phyloP scores from a whole-genome alignment of 2,329 filamentous ascomycete genomes.

The Delphinella strobiligena region DNA sequence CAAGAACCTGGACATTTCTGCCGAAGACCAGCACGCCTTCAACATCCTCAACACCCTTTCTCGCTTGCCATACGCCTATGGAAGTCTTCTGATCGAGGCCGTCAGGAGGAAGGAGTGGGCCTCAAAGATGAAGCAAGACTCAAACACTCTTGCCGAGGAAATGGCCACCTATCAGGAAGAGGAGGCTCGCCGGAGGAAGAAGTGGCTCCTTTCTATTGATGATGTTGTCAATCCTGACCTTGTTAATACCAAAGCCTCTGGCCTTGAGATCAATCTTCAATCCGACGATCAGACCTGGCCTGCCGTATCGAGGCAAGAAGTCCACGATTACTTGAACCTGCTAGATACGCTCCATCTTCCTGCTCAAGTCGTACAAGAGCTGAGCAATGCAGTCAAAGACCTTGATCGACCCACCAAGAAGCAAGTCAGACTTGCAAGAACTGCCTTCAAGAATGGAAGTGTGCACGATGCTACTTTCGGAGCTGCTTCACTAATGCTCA shows the following conservation, averaged over 20 bases:
- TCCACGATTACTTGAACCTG: slow-evolving; percentile 59
- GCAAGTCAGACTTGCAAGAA: slow-evolving; percentile 70
- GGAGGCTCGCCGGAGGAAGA: slow-evolving; percentile 75
- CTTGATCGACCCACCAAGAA: slow-evolving; percentile 73
- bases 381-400: slow-evolving; percentile 66
- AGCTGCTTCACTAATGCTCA: slow-evolving; percentile 71
- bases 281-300: slow-evolving; percentile 77
- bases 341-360: slow-evolving; percentile 56
- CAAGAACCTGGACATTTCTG: slow-evolving; percentile 55
- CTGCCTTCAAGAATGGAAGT: slow-evolving; percentile 88
- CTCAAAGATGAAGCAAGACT: slow-evolving; percentile 80
- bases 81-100: slow-evolving; percentile 75
- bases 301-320: slow-evolving; percentile 57
- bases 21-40: slow-evolving; percentile 68
- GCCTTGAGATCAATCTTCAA: slow-evolving; percentile 74
- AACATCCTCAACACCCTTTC: slow-evolving; percentile 70
- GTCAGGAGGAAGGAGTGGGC: slow-evolving; percentile 81
- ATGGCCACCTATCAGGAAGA: slow-evolving; percentile 88
- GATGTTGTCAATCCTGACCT: slow-evolving; percentile 57
- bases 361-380: slow-evolving; percentile 53
- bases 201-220: slow-evolving; percentile 80
- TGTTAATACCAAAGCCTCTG: slow-evolving; percentile 56
- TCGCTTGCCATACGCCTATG: slow-evolving; percentile 78
- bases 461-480: slow-evolving; percentile 82
- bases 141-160: slow-evolving; percentile 78